Evolutionary conservation across 495 filamentous ascomycete genomes (phyloP).

Genomic region (Poronia punctata): DNA sequence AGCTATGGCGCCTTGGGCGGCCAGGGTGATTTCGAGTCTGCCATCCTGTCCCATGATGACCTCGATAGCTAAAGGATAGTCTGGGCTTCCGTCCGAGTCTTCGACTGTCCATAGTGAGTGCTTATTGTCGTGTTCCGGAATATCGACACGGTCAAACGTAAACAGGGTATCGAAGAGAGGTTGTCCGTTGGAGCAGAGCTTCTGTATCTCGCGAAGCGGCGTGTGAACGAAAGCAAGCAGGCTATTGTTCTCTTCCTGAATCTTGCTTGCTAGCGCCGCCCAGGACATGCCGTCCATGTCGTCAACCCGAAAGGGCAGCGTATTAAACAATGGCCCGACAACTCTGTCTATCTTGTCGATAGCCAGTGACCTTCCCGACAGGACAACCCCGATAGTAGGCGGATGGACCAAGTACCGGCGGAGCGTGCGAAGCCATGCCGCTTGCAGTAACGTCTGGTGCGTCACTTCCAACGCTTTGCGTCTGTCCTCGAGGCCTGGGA

Average conservation of each 20-base stretch:
- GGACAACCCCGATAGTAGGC: conserved; percentile 56
- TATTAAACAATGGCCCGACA: conserved; percentile 88
- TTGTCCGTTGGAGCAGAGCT: conserved; percentile 54
- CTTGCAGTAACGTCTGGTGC: conserved; percentile 67
- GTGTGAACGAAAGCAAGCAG: conserved; percentile 63
- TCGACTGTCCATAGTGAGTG: conserved; percentile 49
- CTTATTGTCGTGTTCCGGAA: conserved; percentile 13
- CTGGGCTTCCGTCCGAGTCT: conserved; percentile 41
- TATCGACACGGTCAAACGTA: conserved; percentile 58
- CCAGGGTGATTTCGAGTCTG: conserved; percentile 46
- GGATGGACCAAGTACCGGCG: conserved; percentile 26
- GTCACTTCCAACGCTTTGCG: conserved; percentile 58
- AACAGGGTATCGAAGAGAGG: conserved; percentile 78
- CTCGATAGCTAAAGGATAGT: conserved; percentile 74
- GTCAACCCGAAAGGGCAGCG: conserved; percentile 59
- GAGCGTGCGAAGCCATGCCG: conserved; percentile 56
- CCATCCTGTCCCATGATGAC: conserved; percentile 43
- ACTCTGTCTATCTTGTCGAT: conserved; percentile 58
- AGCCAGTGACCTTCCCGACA: conserved; percentile 63
- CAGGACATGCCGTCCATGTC: conserved; percentile 41
- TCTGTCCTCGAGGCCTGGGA: conserved; percentile 36
- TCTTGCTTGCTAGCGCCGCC: conserved; percentile 42
- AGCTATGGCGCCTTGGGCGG: conserved; percentile 39
- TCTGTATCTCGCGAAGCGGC: conserved; percentile 62
- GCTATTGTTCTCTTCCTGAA: conserved; percentile 56